Conservation (phyloP, 169 alveolate species). For the Cryptosporidium baileyi region DNA sequence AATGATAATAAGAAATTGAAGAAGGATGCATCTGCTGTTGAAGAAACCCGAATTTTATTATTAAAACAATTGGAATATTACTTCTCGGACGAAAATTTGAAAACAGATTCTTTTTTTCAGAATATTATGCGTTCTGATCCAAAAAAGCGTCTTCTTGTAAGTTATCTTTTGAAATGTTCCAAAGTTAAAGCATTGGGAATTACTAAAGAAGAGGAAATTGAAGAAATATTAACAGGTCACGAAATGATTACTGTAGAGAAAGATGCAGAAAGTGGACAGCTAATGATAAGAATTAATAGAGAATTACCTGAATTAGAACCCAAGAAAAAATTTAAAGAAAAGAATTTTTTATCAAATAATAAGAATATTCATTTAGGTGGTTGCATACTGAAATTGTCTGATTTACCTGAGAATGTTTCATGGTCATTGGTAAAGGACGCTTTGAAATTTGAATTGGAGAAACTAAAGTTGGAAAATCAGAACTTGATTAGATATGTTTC, state of each 20-base stretch:
- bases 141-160: conserved; percentile 11
- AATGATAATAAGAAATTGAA: conserved; percentile 3
- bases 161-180: conserved; percentile 45
- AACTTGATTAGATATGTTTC: conserved; percentile 61
- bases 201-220: conserved; percentile 60
- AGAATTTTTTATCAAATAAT: not conserved
- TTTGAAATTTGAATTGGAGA: conserved; percentile 17
- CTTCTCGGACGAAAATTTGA: conserved; percentile 72
- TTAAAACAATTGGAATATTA: conserved; percentile 73
- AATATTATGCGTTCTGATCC: conserved; percentile 64
- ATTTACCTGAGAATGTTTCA: conserved; percentile 42
- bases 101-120: conserved; percentile 70
- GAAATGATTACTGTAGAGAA: conserved; percentile 1
- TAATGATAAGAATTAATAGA: conserved; percentile 27
- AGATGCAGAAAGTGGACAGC: conserved; percentile 2
- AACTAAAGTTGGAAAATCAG: not conserved
- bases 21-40: not conserved
- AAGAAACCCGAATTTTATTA: not conserved
- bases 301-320: conserved; percentile 26
- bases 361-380: conserved; percentile 55
- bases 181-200: conserved; percentile 24
- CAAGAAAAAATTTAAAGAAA: conserved; percentile 15
- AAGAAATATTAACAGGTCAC: conserved; percentile 36
- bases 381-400: conserved; percentile 18
- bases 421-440: conserved; percentile 43